These are phyloP conservation scores for Paecilomyces formosus DNA, from an alignment of 2,329 filamentous ascomycete genomes.

Conservation along the genomic window DNA sequence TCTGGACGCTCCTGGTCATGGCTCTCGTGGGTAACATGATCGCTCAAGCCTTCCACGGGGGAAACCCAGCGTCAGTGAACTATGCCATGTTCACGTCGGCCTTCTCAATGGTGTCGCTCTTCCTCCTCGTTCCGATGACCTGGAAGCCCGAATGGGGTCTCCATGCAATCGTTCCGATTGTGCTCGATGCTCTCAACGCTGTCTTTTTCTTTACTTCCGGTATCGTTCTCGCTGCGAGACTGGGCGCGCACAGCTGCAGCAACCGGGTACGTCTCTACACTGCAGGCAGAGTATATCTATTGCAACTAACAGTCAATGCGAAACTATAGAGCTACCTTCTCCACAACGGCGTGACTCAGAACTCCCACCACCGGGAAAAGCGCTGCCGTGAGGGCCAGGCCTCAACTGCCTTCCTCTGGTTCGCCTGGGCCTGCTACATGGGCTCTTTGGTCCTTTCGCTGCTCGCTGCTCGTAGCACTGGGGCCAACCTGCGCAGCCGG, in stretches of 20 bases:
- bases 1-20: conserved; percentile 53
- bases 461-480: conserved; percentile 21
- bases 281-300: neutral
- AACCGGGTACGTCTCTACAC: conserved; percentile 32
- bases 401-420: conserved; percentile 45
- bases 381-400: conserved; percentile 47
- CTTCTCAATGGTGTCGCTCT: conserved; percentile 41
- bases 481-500: neutral
- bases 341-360: conserved; percentile 40
- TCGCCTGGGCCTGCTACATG: conserved; percentile 39
- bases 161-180: conserved; percentile 36
- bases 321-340: conserved; percentile 28
- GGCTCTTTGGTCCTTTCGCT: conserved; percentile 34
- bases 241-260: conserved; percentile 38
- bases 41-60: conserved; percentile 42
- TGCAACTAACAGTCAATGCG: neutral
- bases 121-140: conserved; percentile 41
- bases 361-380: conserved; percentile 25
- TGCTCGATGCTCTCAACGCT: conserved; percentile 40
- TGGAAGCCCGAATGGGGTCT: conserved; percentile 27
- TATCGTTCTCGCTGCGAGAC: conserved; percentile 41
- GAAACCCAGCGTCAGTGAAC: conserved; percentile 52
- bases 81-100: conserved; percentile 43
- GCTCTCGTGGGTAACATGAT: conserved; percentile 58
- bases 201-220: conserved; percentile 43